Conservation (phyloP, 495 filamentous ascomycete species). For the Amniculicola lignicola region DNA sequence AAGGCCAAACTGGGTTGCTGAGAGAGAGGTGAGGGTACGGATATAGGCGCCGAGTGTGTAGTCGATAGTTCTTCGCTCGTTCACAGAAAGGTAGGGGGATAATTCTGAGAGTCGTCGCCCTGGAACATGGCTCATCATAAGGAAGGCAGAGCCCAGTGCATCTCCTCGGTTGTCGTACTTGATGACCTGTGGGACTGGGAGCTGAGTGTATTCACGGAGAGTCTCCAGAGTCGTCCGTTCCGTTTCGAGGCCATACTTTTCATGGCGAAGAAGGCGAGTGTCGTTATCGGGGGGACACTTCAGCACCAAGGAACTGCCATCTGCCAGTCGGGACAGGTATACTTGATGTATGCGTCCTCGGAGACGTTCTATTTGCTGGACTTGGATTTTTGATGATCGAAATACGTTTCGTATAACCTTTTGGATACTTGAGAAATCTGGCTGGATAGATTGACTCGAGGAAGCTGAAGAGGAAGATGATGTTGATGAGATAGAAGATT, state of each 20-base stretch:
- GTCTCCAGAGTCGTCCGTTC: conserved; percentile 55
- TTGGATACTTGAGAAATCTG: conserved; percentile 42
- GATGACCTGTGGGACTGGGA: conserved; percentile 53
- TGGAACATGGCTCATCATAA: conserved; percentile 50
- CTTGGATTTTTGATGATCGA: conserved; percentile 41
- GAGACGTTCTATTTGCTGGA: conserved; percentile 49
- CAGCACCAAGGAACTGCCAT: conserved; percentile 52
- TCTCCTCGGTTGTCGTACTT: conserved; percentile 48
- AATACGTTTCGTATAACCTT: conserved; percentile 45
- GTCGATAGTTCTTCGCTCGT: conserved; percentile 48
- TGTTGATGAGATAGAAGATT: conserved; percentile 10
- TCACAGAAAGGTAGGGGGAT: conserved; percentile 39
- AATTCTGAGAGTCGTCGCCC: conserved; percentile 49
- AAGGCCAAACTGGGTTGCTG: conserved; percentile 47
- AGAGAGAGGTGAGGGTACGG: conserved; percentile 30
- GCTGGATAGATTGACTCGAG: conserved; percentile 20
- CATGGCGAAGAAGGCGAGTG: conserved; percentile 56
- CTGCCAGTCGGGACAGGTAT: conserved; percentile 53
- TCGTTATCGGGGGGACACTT: conserved; percentile 53
- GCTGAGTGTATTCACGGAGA: conserved; percentile 45
- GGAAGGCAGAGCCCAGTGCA: conserved; percentile 47
- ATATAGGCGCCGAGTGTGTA: conserved; percentile 44
- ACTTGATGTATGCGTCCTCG: conserved; percentile 53
- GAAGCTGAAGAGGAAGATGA: conserved; percentile 29
- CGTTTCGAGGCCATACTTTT: conserved; percentile 53